phyloP scores from a whole-genome alignment of 768 basidiomycete genomes.

The Lactarius sp. region DNA sequence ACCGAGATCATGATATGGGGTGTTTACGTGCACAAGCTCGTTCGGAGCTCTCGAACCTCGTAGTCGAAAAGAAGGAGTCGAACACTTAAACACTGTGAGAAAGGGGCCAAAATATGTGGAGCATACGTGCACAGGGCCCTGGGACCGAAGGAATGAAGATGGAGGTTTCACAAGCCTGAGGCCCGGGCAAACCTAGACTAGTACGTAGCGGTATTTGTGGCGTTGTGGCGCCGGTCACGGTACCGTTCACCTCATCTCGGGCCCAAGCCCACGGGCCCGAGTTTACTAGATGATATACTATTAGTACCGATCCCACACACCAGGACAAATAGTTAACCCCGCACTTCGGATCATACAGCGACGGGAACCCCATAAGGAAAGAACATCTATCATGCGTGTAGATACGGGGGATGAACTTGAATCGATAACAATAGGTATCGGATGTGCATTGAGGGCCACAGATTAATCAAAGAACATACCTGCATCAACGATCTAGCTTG shows the following conservation, averaged over 20 bases:
- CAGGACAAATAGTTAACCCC: background rate
- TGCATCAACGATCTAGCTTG: no score
- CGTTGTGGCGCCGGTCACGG: background rate
- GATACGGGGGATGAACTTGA: conserved; percentile 1
- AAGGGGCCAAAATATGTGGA: no score
- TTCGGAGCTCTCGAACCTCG: conserved; percentile 6
- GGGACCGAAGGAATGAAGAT: no score
- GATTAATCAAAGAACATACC: no score
- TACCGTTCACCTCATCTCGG: no score
- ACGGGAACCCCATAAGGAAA: background rate
- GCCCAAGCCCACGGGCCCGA: no score
- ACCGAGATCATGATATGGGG: background rate
- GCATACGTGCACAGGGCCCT: no score
- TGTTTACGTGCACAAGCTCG: background rate
- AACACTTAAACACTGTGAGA: no score
- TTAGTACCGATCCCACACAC: background rate
- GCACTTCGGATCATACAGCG: background rate
- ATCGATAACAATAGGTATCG: background rate
- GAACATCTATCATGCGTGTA: background rate
- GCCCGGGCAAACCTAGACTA: conserved; percentile 7
- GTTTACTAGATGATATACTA: no score
- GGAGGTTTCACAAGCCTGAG: no score
- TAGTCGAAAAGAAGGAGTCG: background rate
- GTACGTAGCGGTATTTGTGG: background rate
- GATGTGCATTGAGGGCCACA: background rate